phyloP scores from a whole-genome alignment of 2,329 filamentous ascomycete species.

The Pseudopithomyces maydicus region DNA sequence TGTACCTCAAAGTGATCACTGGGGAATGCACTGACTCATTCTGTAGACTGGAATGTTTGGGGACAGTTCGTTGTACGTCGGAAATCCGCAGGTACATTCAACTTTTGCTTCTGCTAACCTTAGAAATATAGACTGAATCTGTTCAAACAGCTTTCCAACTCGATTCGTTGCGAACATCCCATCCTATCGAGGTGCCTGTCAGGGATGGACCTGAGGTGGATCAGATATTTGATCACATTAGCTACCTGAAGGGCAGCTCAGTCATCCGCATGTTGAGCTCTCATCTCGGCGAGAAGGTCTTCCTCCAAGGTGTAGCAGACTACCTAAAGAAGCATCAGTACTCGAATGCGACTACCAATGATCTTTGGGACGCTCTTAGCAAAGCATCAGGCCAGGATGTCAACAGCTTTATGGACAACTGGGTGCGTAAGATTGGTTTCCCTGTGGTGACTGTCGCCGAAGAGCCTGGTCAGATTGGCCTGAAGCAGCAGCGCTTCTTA shows the following conservation, averaged over 20 bases:
- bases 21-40: conserved; percentile 12
- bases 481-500: conserved; percentile 88
- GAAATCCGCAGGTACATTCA: conserved; percentile 58
- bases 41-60: conserved; percentile 91
- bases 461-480: conserved; percentile 77
- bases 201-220: conserved; percentile 93
- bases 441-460: conserved; percentile 87
- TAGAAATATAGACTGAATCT: conserved; percentile 71
- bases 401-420: conserved; percentile 84
- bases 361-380: conserved; percentile 87
- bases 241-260: conserved; percentile 94
- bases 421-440: conserved; percentile 96
- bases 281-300: conserved; percentile 84
- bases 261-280: conserved; percentile 95
- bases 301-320: conserved; percentile 85
- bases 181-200: conserved; percentile 95
- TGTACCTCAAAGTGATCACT: background rate
- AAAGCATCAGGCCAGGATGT: conserved; percentile 89
- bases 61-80: conserved; percentile 84
- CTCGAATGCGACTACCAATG: conserved; percentile 86
- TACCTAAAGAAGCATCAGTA: conserved; percentile 91
- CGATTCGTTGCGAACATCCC: conserved; percentile 87
- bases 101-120: conserved; percentile 40
- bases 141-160: conserved; percentile 90
- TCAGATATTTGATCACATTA: conserved; percentile 97